phyloP scores from a whole-genome alignment of 1,284 basidiomycete genomes.

The Apiotrichum gamsii region DNA sequence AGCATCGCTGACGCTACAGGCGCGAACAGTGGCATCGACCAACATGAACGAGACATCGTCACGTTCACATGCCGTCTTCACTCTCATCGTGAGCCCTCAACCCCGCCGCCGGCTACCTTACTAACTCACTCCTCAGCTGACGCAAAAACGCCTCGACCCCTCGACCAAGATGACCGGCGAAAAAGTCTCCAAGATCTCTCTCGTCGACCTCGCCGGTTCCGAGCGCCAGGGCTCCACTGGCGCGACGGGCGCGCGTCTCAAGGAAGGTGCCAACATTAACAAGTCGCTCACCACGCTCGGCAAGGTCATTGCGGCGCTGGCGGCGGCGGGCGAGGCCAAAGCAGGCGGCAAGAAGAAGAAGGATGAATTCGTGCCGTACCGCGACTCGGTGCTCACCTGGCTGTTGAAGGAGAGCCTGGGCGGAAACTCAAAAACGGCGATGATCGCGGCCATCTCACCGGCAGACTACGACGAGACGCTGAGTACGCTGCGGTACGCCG shows the following conservation, averaged over 20 bases:
- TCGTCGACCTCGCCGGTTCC: conserved; percentile 95
- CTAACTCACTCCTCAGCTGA: conserved; percentile 51
- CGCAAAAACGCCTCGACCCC: conserved; percentile 78
- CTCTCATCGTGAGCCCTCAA: conserved; percentile 63
- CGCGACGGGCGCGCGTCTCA: conserved; percentile 86
- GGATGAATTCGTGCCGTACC: conserved; percentile 87
- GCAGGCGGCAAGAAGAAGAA: conserved; percentile 70
- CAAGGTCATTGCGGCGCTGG: conserved; percentile 91
- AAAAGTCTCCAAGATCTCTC: conserved; percentile 90
- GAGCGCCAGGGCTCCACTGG: conserved; percentile 95
- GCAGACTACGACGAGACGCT: conserved; percentile 96
- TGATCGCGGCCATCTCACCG: conserved; percentile 97
- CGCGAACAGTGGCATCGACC: conserved; percentile 93
- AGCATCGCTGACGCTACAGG: conserved; percentile 40
- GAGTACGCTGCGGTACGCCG: conserved; percentile 69
- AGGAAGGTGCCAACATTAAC: conserved; percentile 97
- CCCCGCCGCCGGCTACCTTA: too few species aligned
- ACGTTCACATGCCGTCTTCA: conserved; percentile 96
- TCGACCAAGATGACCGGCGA: conserved; percentile 83
- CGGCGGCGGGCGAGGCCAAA: conserved; percentile 57
- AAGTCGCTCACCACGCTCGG: conserved; percentile 94
- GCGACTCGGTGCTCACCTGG: conserved; percentile 95
- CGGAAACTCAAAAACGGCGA: conserved; percentile 74
- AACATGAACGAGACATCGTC: conserved; percentile 99
- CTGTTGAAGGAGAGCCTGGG: conserved; percentile 94